phyloP scores from a whole-genome alignment of 305 asterid genomes.

The Fraxinus sp. region DNA sequence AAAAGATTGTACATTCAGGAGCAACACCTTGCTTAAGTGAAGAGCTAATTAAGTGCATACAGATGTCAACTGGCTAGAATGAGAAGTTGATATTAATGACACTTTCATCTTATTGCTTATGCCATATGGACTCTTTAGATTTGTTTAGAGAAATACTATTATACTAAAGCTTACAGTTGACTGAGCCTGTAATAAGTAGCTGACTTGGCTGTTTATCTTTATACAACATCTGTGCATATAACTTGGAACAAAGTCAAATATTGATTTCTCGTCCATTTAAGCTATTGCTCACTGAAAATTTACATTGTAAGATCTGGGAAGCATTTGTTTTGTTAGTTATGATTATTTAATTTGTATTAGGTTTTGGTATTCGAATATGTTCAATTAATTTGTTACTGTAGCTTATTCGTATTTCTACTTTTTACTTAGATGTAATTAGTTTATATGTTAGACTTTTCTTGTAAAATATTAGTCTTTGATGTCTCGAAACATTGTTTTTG shows the following conservation, averaged over 20 bases:
- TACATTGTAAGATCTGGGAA: not conserved
- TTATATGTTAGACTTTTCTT: constrained; percentile 18
- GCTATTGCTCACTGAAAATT: not conserved
- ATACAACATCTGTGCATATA: not conserved
- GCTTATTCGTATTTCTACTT: not conserved
- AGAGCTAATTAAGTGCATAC: not conserved
- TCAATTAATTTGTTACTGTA: constrained; percentile 6
- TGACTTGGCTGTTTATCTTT: not conserved
- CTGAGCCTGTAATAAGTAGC: not conserved
- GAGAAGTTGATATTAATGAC: not conserved
- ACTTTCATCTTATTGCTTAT: not conserved
- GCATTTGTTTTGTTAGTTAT: not conserved
- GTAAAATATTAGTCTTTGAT: constrained; percentile 7
- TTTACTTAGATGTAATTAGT: constrained; percentile 7
- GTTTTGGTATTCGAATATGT: not conserved
- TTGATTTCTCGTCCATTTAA: not conserved
- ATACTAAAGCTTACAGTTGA: constrained; percentile 4
- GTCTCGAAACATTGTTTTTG: constrained; percentile 23
- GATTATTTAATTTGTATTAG: constrained; percentile 8
- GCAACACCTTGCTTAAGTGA: not conserved
- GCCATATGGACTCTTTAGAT: not conserved
- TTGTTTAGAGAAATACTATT: not conserved
- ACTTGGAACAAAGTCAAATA: not conserved
- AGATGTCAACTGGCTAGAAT: constrained; percentile 12
- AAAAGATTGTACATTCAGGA: not conserved